Evolutionary conservation across 129 eudicot species (phyloP).

Genomic region (Pulicaria dysenterica): DNA sequence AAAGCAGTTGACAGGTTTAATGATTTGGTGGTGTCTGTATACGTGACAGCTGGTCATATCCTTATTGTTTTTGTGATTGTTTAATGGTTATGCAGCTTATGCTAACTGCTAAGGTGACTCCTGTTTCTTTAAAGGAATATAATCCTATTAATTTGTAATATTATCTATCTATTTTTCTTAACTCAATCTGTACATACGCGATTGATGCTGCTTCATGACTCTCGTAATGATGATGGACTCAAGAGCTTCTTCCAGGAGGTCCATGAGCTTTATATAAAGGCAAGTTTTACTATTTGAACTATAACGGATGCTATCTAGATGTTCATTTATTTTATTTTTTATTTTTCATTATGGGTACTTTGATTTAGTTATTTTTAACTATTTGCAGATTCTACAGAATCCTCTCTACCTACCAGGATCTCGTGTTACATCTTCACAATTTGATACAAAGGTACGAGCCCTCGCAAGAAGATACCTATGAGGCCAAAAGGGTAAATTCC

Average conservation of each 20-base stretch:
- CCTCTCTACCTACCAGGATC: slow-evolving; percentile 94
- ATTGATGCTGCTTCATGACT: slow-evolving; percentile 96
- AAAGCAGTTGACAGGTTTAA: slow-evolving; percentile 93
- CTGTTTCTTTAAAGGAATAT: not conserved
- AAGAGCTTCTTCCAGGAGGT: slow-evolving; percentile 99
- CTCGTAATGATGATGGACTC: slow-evolving; percentile 96
- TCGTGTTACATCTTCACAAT: slow-evolving; percentile 93
- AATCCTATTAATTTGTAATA: not conserved
- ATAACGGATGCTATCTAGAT: too few species aligned
- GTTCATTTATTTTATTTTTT: not conserved
- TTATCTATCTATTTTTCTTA: slow-evolving; percentile 42
- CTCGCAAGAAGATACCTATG: slow-evolving; percentile 90
- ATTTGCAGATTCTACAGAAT: slow-evolving; percentile 76
- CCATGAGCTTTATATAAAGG: slow-evolving; percentile 97
- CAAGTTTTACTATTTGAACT: slow-evolving; percentile 13
- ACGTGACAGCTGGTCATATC: slow-evolving; percentile 99
- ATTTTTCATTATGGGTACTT: not conserved
- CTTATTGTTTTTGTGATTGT: slow-evolving; percentile 33
- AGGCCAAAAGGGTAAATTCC: slow-evolving; percentile 22
- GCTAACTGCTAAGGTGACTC: not conserved
- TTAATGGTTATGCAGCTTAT: not conserved
- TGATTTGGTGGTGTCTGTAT: slow-evolving; percentile 94
- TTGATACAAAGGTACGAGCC: slow-evolving; percentile 96
- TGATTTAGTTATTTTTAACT: not conserved
- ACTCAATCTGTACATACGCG: slow-evolving; percentile 72